Percentiles rank a stretch among this genome's conserved stretches.
Conservation (phyloP, 805 yeast genomes). For the Candida corydali region DNA sequence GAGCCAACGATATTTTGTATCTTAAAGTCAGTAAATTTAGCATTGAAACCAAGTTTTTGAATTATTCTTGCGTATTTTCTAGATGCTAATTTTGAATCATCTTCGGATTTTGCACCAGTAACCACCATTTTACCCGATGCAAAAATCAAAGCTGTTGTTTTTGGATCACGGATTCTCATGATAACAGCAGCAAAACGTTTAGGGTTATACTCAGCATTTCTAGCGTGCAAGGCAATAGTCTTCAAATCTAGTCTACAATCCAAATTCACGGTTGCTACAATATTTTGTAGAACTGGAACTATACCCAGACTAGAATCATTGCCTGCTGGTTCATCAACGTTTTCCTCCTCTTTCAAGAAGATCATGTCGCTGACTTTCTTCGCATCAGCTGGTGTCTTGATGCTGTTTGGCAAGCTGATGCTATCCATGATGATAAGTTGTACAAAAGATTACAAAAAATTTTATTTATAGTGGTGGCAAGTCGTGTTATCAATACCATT, state of each 20-base stretch:
- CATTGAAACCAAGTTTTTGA: constrained; percentile 95
- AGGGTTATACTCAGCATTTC: constrained; percentile 98
- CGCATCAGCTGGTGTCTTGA: neutral
- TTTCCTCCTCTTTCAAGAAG: constrained; percentile 11
- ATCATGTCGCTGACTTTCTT: constrained; percentile 11
- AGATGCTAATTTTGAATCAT: constrained; percentile 96
- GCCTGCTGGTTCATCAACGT: constrained; percentile 42
- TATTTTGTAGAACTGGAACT: constrained; percentile 92
- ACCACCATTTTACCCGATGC: constrained; percentile 99
- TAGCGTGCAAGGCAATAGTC: constrained; percentile 96
- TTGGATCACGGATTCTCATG: constrained; percentile 98
- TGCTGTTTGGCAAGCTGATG: neutral
- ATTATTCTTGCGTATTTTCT: constrained; percentile 97
- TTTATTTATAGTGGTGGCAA: neutral
- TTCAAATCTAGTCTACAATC: constrained; percentile 95
- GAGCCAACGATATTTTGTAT: constrained; percentile 98
- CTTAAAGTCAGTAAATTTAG: constrained; percentile 96
- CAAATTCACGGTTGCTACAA: constrained; percentile 95
- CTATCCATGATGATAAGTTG: neutral
- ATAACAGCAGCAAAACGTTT: constrained; percentile 99
- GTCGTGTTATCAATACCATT: too few species aligned
- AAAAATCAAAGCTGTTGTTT: constrained; percentile 94
- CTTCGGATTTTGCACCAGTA: constrained; percentile 98
- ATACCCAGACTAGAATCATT: constrained; percentile 88
- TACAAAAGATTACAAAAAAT: neutral